Percentiles rank a stretch among this genome's conserved stretches.
Evolutionary conservation across 225 moss, liverwort and hornwort species (phyloP).

Genomic region (Straminergon stramineum): DNA sequence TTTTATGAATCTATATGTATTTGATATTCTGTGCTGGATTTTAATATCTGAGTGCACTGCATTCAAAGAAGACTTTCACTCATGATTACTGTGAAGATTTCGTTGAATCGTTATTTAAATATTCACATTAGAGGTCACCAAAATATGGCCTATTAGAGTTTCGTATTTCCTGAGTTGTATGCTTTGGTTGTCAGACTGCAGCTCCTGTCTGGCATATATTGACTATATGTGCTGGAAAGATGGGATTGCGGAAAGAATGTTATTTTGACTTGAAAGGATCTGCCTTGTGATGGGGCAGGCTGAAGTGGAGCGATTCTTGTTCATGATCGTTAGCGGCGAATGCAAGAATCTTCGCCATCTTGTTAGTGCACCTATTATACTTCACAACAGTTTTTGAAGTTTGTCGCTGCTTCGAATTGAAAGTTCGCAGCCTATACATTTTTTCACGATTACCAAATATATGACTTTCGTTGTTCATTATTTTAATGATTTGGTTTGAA

Average conservation of each 20-base stretch:
- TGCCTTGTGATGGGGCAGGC: slow-evolving; percentile 19
- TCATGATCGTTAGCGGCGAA: slow-evolving; percentile 45
- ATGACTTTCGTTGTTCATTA: not conserved
- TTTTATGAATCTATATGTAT: not conserved
- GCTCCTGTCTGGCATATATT: not conserved
- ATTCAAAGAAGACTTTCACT: not conserved
- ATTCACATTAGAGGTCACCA: not conserved
- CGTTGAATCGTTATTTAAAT: not conserved
- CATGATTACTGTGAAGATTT: not conserved
- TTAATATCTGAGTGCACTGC: not conserved
- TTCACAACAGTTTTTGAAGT: not conserved
- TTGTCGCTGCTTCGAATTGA: not conserved
- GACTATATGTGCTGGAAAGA: not conserved
- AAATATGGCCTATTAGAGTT: not conserved
- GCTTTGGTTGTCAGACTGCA: not conserved
- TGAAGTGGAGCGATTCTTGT: slow-evolving; percentile 47
- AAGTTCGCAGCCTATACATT: not conserved
- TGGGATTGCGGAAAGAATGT: not conserved
- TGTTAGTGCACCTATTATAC: slow-evolving; percentile 22
- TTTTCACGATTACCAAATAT: not conserved
- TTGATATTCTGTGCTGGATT: not conserved
- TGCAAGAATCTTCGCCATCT: slow-evolving; percentile 50
- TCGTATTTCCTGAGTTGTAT: not conserved
- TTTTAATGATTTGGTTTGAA: not conserved
- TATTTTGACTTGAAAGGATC: not conserved